phyloP scores from a whole-genome alignment of 169 alveolate species.

The Babesia sp. region DNA sequence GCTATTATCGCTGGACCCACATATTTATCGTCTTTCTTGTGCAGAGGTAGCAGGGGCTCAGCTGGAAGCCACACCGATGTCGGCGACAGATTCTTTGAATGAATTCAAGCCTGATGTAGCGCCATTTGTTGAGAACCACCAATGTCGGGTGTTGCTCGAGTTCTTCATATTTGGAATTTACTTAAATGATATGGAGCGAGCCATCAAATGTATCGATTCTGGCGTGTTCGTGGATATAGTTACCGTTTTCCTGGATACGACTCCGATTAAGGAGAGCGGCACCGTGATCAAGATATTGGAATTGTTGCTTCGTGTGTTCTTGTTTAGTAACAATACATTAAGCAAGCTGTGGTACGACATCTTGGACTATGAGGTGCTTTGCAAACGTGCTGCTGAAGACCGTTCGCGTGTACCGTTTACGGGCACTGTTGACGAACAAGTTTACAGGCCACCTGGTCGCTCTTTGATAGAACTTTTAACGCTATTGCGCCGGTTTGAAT shows the following conservation, averaged over 20 bases:
- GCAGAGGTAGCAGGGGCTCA: neutral
- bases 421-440: slow-evolving; percentile 23
- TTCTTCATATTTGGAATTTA: slow-evolving; percentile 40
- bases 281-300: slow-evolving; percentile 14
- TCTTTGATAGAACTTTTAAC: slow-evolving; percentile 39
- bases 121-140: neutral
- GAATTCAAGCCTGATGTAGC: slow-evolving; percentile 8
- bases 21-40: slow-evolving; percentile 23
- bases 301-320: slow-evolving; percentile 1
- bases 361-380: slow-evolving; percentile 38
- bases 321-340: slow-evolving; percentile 18
- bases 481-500: slow-evolving; percentile 22
- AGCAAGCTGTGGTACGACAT: slow-evolving; percentile 52
- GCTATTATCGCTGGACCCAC: slow-evolving; percentile 31
- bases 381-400: slow-evolving; percentile 47
- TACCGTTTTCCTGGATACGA: neutral
- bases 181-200: slow-evolving; percentile 32
- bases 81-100: neutral
- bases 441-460: slow-evolving; percentile 45
- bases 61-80: neutral
- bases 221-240: slow-evolving; percentile 21
- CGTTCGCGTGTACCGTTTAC: slow-evolving; percentile 21
- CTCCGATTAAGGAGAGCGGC: neutral
- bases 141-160: slow-evolving; percentile 17
- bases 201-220: slow-evolving; percentile 9